Base-by-base conservation (phyloP, 306 rosid species). In the Lathyrus sativus region DNA sequence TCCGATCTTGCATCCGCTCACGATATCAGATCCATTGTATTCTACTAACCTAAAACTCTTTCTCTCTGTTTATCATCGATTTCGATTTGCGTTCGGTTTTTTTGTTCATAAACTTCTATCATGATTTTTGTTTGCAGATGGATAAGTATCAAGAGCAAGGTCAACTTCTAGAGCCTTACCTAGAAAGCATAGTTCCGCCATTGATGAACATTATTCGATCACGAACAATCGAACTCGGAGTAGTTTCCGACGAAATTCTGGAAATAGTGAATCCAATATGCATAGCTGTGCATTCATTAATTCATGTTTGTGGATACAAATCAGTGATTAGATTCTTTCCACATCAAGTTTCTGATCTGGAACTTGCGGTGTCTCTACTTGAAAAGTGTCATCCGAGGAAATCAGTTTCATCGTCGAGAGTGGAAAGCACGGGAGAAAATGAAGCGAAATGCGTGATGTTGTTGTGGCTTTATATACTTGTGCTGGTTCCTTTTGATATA, bases 101-200 rank as follows among this genome's bases (percentile, higher is more conserved):
- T 51, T 51, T 5, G 28, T 17, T 18, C 29, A 55, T 12, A 26
- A 24, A 14, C 11, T n/a, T 62, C 3, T 4, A 7, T 62, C 9
- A 9, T 11, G 46, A 53, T 22, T 53, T 53, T 53, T 11, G 31
- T 11, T 58, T 35, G 81, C 81, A 93, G 98, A 74, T 93, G 95
- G 98, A 90, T 76, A 93, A 93, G 82, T 93, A 93, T 79, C 97
- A 93, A 80, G 89, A 93, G 81, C 96, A 93, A 77, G 98, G 97
- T 18, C 98, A 93, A 29, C 74, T 93, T 67, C 78, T 93, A 35
- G 98, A 93, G 75, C 98, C 98, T 43, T 93, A 90, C 82, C 79
- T 90, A 61, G 98, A 90, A 82, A 86, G 85, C 80, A 86, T 93
- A 62, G 83, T 93, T 81, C 79, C 91, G 18, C 98, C 97, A 5